Base-by-base conservation (phyloP, 768 basidiomycete genomes). In the Gloeopeniophorella convolvens region DNA sequence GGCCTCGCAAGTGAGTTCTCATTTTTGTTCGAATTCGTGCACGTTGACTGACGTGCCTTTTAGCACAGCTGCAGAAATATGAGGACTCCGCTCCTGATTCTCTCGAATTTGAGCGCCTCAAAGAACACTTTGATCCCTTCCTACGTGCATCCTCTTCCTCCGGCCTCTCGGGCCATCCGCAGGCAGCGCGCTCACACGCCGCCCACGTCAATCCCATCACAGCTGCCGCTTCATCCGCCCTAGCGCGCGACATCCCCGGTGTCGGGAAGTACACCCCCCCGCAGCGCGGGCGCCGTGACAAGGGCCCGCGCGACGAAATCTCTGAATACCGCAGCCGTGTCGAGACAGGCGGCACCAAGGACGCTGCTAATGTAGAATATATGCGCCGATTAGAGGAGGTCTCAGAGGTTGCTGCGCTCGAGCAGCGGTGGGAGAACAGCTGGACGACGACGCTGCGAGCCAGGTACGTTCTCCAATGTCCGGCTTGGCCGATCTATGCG, bases 81-180 rank as follows among this genome's bases (percentile, higher is more conserved):
- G 88, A 95, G 73, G 89, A 94, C 60, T 83, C 84, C 20, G 84
- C 85, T 0, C 82, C 86, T 9, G 91, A 89, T 50, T 78, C 80
- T 10, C 70, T 92, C 55, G 94, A 96, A 67, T 93, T 96, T 62
- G 96, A 99, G 59, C 80, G 85, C 53, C 68, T 99, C 60, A 95
- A 95, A 69, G 92, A 96, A 61, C 94, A 98, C 67, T 93, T 97
- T 72, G 96, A 98, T 65, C 88, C 91, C 48, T 88, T 90, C 72
- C 71, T 99, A 68, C 83, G 91, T 69, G 79, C 85, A 74, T 82
- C 87, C 54, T 78, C 83, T 67, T 82, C 85, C 62, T 75, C 83
- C 67, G 82, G 82, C 65, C 72, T 78, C 61, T 68, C 75, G 61
- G 40, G 50, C 48, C 69, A 72, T 54, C 69, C 74, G 65, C 68